Conservation (phyloP, 768 basidiomycete species). For the Suillus lakei region DNA sequence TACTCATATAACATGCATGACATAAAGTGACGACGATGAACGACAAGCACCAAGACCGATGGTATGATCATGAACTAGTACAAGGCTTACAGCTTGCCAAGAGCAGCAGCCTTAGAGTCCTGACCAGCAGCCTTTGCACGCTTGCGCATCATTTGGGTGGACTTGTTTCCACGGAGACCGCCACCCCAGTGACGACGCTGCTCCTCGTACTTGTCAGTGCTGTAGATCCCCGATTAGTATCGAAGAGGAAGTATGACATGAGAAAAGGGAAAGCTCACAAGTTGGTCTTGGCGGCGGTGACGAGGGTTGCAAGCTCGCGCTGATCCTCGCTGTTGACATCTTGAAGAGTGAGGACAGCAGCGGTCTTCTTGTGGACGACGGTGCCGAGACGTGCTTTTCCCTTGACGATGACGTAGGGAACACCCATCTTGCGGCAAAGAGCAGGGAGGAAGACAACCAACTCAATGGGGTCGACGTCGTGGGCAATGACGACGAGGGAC, state of each 20-base stretch:
- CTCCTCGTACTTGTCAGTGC: slow-evolving; percentile 93
- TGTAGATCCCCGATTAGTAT: slow-evolving; percentile 28
- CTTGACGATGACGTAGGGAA: slow-evolving; percentile 98
- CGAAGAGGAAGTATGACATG: slow-evolving; percentile 1
- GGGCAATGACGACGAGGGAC: slow-evolving; percentile 91
- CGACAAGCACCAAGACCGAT: neutral
- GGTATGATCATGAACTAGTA: neutral
- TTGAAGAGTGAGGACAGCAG: slow-evolving; percentile 87
- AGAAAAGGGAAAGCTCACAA: slow-evolving; percentile 66
- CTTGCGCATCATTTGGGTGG: slow-evolving; percentile 90
- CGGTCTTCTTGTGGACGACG: slow-evolving; percentile 98
- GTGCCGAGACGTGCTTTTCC: slow-evolving; percentile 98
- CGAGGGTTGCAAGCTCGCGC: slow-evolving; percentile 89
- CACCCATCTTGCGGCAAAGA: slow-evolving; percentile 99
- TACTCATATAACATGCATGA: slow-evolving; percentile 6
- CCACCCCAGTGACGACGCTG: slow-evolving; percentile 94
- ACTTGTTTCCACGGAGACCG: slow-evolving; percentile 94
- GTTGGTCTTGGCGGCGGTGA: slow-evolving; percentile 95
- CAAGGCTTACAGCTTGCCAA: slow-evolving; percentile 64
- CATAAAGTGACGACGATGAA: neutral
- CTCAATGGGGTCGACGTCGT: slow-evolving; percentile 99
- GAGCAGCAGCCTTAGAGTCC: slow-evolving; percentile 54
- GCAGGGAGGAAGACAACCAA: slow-evolving; percentile 98
- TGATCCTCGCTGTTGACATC: slow-evolving; percentile 96
- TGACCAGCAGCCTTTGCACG: slow-evolving; percentile 91